These are phyloP conservation scores for Pseudocercospora fuligena DNA, from an alignment of 2,329 filamentous ascomycete genomes.

Conservation along the genomic window DNA sequence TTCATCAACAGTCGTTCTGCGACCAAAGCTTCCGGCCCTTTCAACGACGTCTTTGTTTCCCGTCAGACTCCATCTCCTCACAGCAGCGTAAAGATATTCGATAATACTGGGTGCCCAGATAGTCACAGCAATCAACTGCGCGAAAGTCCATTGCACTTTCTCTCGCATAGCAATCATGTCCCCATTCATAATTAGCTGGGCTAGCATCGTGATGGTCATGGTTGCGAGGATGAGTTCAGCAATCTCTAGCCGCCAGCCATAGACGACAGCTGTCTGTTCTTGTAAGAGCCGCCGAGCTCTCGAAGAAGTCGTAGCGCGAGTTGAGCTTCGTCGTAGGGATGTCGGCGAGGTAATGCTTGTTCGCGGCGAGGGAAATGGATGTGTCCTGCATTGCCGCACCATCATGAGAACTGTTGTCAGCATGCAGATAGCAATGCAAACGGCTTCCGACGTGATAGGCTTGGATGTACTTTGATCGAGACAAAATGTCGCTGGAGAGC, in stretches of 20 bases:
- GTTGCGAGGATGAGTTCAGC: conserved; percentile 5
- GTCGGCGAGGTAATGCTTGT: not conserved
- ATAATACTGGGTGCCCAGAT: conserved; percentile 27
- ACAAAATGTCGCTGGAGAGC: conserved; percentile 13
- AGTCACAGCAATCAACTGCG: conserved; percentile 25
- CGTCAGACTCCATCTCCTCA: conserved; percentile 9
- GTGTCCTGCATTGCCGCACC: not conserved
- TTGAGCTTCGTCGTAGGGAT: not conserved
- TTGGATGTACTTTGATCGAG: not conserved
- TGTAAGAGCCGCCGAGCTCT: not conserved
- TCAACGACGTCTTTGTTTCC: not conserved
- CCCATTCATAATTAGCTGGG: conserved; percentile 17
- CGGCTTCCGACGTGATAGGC: not conserved
- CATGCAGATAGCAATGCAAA: conserved; percentile 5
- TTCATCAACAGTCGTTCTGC: not conserved
- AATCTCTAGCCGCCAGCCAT: conserved; percentile 16
- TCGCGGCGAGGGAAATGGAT: not conserved
- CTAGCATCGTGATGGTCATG: conserved; percentile 9
- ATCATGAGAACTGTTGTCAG: conserved; percentile 4
- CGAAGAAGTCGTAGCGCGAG: not conserved
- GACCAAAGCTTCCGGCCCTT: not conserved
- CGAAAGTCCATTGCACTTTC: conserved; percentile 22
- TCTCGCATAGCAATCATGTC: conserved; percentile 16
- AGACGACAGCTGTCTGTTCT: not conserved
- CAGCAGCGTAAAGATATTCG: conserved; percentile 23